Conservation (phyloP, 768 basidiomycete genomes). For the Clitopilus passeckerianus region DNA sequence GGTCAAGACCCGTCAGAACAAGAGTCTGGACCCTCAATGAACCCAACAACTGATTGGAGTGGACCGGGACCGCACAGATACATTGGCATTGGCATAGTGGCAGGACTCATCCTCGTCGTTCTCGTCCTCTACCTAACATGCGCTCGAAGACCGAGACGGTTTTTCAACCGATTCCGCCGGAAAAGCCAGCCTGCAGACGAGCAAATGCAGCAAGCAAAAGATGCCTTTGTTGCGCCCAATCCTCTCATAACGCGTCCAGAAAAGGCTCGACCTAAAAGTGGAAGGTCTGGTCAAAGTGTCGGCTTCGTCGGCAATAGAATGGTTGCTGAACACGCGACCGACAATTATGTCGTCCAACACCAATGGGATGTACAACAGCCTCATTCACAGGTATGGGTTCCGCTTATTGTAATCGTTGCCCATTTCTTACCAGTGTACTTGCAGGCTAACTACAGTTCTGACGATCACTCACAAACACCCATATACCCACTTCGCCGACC, state of each 20-base stretch:
- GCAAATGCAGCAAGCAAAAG: not conserved
- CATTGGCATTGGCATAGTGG: slow-evolving; percentile 41
- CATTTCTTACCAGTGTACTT: not conserved
- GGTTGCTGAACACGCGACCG: not conserved
- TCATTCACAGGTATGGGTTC: not conserved
- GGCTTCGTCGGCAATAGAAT: not conserved
- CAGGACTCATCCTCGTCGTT: slow-evolving; percentile 25
- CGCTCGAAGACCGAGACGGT: slow-evolving; percentile 27
- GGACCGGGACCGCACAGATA: slow-evolving; percentile 33
- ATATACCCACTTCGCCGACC: not conserved
- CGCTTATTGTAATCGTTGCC: not conserved
- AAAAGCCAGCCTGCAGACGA: not conserved
- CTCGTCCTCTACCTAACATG: slow-evolving; percentile 31
- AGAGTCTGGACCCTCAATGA: slow-evolving; percentile 8
- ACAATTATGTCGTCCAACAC: not conserved
- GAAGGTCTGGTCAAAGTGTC: not conserved
- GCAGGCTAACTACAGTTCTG: not conserved
- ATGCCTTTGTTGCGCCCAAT: not conserved
- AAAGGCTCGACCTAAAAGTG: not conserved
- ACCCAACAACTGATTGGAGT: slow-evolving; percentile 17
- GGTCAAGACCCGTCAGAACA: slow-evolving; percentile 18
- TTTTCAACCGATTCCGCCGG: not conserved
- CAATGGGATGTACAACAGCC: not conserved
- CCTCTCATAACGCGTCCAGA: not conserved
- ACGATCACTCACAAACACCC: not conserved